phyloP scores from a whole-genome alignment of 2,329 filamentous ascomycete genomes.

The Triangularia setosa region DNA sequence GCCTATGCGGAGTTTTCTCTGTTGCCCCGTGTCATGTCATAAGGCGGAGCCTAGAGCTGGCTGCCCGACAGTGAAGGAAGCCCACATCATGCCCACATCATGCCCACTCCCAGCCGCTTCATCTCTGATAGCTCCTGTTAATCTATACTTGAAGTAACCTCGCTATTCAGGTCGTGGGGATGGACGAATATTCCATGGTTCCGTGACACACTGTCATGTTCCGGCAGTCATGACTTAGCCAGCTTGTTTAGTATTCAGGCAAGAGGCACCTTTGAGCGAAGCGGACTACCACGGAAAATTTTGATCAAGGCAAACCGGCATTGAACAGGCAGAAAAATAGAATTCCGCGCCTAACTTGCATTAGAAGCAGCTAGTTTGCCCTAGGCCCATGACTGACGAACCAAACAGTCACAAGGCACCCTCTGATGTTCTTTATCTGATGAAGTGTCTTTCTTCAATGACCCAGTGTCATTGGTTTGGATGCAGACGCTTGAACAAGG shows the following conservation, averaged over 20 bases:
- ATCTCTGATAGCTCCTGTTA: not conserved
- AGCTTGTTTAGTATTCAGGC: not conserved
- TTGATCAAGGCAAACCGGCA: too few relatives aligned
- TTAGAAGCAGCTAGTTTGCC: too few relatives aligned
- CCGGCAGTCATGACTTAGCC: not conserved
- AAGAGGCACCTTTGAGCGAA: not conserved
- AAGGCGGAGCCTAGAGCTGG: not conserved
- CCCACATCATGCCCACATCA: not conserved
- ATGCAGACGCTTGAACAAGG: too few relatives aligned
- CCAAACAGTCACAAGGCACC: too few relatives aligned
- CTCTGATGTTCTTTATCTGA: too few relatives aligned
- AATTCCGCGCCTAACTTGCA: too few relatives aligned
- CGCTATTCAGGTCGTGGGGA: not conserved
- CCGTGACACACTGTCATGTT: not conserved
- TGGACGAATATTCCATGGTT: not conserved
- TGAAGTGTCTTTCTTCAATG: too few relatives aligned
- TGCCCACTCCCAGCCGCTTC: not conserved
- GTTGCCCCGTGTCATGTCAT: not conserved
- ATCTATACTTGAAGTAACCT: not conserved
- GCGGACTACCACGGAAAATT: not conserved
- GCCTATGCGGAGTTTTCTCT: not conserved
- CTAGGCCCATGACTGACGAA: too few relatives aligned
- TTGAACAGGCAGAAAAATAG: too few relatives aligned
- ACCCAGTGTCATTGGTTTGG: too few relatives aligned
- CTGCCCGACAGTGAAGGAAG: not conserved